Conservation (phyloP, 768 basidiomycete genomes). For the Suillus plorans region DNA sequence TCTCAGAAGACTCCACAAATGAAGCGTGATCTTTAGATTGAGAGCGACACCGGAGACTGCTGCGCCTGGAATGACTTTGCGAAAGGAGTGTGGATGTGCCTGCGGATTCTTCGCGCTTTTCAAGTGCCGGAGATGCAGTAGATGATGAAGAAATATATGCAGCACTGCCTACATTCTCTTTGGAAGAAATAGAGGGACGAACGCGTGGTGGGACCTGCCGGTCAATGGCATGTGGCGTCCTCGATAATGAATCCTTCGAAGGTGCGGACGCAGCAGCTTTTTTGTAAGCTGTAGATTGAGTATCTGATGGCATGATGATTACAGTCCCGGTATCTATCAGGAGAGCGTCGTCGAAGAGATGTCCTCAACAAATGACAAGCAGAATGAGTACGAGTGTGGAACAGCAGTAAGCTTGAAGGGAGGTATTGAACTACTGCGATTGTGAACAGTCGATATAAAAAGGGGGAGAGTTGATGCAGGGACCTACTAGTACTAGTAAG, state of each 20-base stretch:
- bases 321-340: not conserved
- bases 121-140: not conserved
- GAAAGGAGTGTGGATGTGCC: constrained; percentile 2
- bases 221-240: constrained; percentile 8
- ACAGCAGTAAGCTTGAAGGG: not conserved
- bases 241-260: not conserved
- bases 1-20: not conserved
- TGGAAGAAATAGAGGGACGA: not conserved
- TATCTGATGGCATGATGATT: constrained; percentile 1
- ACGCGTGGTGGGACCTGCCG: not conserved
- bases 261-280: constrained; percentile 2
- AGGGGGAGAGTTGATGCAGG: not conserved
- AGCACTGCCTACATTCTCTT: constrained; percentile 2
- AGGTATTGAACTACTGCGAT: not conserved
- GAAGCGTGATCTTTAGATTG: not conserved
- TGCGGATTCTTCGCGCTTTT: not conserved
- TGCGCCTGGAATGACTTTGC: not conserved
- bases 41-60: not conserved
- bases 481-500: not conserved
- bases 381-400: not conserved
- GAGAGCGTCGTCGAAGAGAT: not conserved
- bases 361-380: not conserved
- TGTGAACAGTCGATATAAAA: constrained; percentile 3
- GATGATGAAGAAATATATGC: not conserved
- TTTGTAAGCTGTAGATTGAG: not conserved